These are phyloP conservation scores for Phytophthora meadii DNA, from an alignment of 352 stramenopile species.

Conservation along the genomic window DNA sequence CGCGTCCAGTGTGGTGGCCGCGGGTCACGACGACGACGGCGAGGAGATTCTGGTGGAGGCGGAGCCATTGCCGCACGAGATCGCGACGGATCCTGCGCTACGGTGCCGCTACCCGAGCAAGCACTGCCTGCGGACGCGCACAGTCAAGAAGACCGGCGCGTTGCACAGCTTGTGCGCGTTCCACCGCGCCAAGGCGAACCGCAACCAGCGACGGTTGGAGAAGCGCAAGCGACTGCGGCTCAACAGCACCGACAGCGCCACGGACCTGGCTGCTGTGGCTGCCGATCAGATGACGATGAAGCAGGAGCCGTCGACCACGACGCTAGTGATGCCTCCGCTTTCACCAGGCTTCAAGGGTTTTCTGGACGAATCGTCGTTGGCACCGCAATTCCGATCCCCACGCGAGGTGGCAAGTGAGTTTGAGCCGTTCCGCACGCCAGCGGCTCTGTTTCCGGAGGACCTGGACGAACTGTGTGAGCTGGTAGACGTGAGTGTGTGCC, in stretches of 20 bases:
- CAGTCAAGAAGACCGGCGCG: slow-evolving; percentile 67
- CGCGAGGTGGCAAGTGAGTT: slow-evolving; percentile 32
- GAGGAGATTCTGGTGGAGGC: slow-evolving; percentile 45
- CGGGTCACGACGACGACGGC: slow-evolving; percentile 36
- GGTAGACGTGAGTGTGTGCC: slow-evolving; percentile 34
- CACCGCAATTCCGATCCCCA: slow-evolving; percentile 23
- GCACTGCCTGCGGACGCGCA: slow-evolving; percentile 56
- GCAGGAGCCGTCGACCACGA: slow-evolving; percentile 8
- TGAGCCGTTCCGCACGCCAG: slow-evolving; percentile 45
- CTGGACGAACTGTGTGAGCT: slow-evolving; percentile 48
- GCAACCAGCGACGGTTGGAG: slow-evolving; percentile 60
- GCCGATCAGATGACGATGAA: slow-evolving; percentile 1
- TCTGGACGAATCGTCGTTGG: background rate
- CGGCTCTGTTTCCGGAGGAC: slow-evolving; percentile 45
- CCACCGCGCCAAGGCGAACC: slow-evolving; percentile 65
- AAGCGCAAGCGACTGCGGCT: slow-evolving; percentile 42
- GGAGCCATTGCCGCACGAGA: slow-evolving; percentile 46
- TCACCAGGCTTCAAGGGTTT: slow-evolving; percentile 11
- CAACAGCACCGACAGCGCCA: slow-evolving; percentile 12
- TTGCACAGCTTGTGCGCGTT: slow-evolving; percentile 69
- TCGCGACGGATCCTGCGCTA: slow-evolving; percentile 41
- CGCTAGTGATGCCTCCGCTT: slow-evolving; percentile 13
- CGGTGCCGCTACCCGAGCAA: slow-evolving; percentile 66
- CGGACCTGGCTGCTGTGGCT: background rate
- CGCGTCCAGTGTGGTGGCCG: slow-evolving; percentile 4